These are phyloP conservation scores for Yamadazyma kitorensis DNA, from an alignment of 805 yeast species.

Conservation along the genomic window DNA sequence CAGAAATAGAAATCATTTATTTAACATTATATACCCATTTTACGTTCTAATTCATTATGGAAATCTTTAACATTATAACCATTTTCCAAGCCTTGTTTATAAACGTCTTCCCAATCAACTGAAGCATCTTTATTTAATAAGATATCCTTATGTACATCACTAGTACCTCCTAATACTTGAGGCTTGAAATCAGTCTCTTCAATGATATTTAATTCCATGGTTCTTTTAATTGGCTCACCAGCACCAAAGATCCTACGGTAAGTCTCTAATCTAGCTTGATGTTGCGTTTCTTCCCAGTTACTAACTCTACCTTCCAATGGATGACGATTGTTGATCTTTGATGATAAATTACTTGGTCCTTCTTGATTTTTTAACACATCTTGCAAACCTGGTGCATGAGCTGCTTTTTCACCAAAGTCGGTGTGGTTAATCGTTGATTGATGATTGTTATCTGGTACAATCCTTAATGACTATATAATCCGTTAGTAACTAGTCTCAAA, in stretches of 20 bases:
- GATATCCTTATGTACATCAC: slow-evolving; percentile 70
- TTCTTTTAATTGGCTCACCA: slow-evolving; percentile 89
- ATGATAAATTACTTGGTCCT: slow-evolving; percentile 59
- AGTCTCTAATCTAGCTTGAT: slow-evolving; percentile 66
- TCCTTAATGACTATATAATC: slow-evolving; percentile 26
- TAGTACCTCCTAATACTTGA: slow-evolving; percentile 52
- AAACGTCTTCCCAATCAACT: slow-evolving; percentile 93
- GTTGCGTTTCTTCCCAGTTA: slow-evolving; percentile 80
- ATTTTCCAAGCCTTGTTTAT: slow-evolving; percentile 51
- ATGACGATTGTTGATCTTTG: slow-evolving; percentile 73
- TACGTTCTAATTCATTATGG: slow-evolving; percentile 72
- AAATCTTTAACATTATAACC: slow-evolving; percentile 48
- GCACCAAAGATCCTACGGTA: slow-evolving; percentile 85
- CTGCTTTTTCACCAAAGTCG: slow-evolving; percentile 53
- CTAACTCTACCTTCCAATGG: slow-evolving; percentile 76
- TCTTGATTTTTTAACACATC: slow-evolving; percentile 65
- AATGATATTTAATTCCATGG: slow-evolving; percentile 82
- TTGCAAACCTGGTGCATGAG: slow-evolving; percentile 66
- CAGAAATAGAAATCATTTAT: no score
- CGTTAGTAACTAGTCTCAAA: slow-evolving; percentile 3
- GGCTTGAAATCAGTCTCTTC: slow-evolving; percentile 71
- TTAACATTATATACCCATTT: slow-evolving; percentile 49
- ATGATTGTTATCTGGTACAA: slow-evolving; percentile 53
- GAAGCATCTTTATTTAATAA: slow-evolving; percentile 71
- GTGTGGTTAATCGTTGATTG: slow-evolving; percentile 49